These are phyloP conservation scores for Primulina tabacum DNA, from an alignment of 257 asterid species.

Conservation along the genomic window DNA sequence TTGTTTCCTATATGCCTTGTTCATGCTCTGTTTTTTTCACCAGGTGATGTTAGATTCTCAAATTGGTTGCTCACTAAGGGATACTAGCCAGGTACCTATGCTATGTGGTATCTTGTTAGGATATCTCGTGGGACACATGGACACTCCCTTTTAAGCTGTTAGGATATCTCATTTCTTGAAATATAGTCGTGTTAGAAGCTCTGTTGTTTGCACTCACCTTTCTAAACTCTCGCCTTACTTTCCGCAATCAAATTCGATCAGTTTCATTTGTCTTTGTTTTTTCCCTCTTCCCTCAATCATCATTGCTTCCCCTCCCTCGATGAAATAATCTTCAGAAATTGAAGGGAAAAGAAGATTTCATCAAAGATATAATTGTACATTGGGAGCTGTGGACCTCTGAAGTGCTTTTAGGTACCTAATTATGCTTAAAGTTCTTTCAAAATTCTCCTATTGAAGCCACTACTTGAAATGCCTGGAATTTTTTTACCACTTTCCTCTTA, in stretches of 20 bases:
- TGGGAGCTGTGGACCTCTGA: slow-evolving; percentile 21
- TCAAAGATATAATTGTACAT: slow-evolving; percentile 24
- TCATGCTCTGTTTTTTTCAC: neutral
- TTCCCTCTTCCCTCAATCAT: neutral
- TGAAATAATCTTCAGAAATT: neutral
- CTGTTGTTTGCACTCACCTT: neutral
- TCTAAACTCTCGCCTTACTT: neutral
- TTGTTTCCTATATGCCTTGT: neutral
- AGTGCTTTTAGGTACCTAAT: slow-evolving; percentile 23
- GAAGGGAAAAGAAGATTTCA: slow-evolving; percentile 3
- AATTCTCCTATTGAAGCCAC: slow-evolving; percentile 16
- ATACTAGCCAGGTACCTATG: neutral
- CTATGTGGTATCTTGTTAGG: neutral
- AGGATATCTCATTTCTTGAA: neutral
- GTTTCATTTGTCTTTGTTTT: too few species aligned
- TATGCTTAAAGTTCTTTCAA: slow-evolving; percentile 11
- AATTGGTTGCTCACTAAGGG: neutral
- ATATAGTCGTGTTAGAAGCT: too few species aligned
- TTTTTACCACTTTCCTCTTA: neutral
- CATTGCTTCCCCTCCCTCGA: neutral
- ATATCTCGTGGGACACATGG: neutral
- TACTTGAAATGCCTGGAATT: neutral
- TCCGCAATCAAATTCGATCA: neutral
- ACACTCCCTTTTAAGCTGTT: neutral
- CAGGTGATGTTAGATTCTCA: neutral